These are phyloP conservation scores for Lasiosphaeria hispida DNA, from an alignment of 495 filamentous ascomycete genomes.

Conservation along the genomic window DNA sequence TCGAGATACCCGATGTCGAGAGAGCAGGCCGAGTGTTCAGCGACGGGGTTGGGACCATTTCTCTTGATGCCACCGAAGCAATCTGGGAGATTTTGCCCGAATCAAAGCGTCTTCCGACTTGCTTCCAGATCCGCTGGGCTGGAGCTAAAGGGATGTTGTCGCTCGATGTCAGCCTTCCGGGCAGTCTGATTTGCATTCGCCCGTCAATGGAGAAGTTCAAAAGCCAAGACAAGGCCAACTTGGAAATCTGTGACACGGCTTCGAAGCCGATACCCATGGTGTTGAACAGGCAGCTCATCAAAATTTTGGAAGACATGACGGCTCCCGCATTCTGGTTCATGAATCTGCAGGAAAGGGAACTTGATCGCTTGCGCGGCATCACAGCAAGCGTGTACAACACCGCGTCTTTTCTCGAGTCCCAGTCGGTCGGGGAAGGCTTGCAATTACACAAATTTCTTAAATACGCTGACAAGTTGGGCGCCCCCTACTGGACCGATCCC, in stretches of 20 bases:
- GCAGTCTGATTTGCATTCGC: conserved; percentile 56
- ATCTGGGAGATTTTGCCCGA: conserved; percentile 49
- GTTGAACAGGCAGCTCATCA: conserved; percentile 75
- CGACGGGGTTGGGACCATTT: conserved; percentile 77
- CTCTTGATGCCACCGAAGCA: conserved; percentile 49
- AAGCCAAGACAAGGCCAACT: conserved; percentile 46
- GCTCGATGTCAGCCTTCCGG: conserved; percentile 57
- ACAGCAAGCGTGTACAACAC: conserved; percentile 56
- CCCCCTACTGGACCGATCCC: conserved; percentile 61
- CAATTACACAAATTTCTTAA: conserved; percentile 59
- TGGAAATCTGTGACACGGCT: conserved; percentile 74
- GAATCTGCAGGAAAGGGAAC: conserved; percentile 54
- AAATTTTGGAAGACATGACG: conserved; percentile 73
- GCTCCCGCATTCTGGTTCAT: conserved; percentile 58
- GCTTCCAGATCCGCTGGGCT: conserved; percentile 68
- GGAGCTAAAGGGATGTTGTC: conserved; percentile 74
- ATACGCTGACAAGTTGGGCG: conserved; percentile 45
- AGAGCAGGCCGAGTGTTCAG: conserved; percentile 60
- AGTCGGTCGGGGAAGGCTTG: conserved; percentile 53
- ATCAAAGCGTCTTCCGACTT: conserved; percentile 50
- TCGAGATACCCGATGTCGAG: conserved; percentile 43
- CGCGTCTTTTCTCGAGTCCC: conserved; percentile 57
- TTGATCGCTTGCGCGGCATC: conserved; percentile 56
- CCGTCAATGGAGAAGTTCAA: conserved; percentile 77
- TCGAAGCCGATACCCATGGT: conserved; percentile 63